A percentile compares a stretch with the other conserved stretches of the same genome.
phyloP scores from a whole-genome alignment of 2,329 filamentous ascomycete species.

The Diaporthe sp. region DNA sequence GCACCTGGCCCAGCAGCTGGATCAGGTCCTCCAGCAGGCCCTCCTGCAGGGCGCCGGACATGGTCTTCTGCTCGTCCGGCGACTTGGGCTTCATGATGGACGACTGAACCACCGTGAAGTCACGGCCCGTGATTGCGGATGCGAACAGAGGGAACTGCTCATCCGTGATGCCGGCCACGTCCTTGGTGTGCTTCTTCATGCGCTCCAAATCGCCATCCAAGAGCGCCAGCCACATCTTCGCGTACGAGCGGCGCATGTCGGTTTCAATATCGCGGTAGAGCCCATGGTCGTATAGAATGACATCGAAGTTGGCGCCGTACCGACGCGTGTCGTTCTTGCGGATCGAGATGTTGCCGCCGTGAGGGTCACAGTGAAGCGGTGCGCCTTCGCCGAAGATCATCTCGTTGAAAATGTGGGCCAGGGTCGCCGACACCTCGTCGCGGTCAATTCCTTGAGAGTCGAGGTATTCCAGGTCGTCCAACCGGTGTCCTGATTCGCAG shows the following conservation, averaged over 20 bases:
- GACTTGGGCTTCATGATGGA: slow-evolving; percentile 73
- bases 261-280: slow-evolving; percentile 93
- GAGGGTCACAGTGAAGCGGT: slow-evolving; percentile 95
- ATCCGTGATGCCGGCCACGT: slow-evolving; percentile 90
- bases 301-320: slow-evolving; percentile 84
- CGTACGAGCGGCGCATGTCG: slow-evolving; percentile 85
- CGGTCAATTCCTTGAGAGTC: slow-evolving; percentile 90
- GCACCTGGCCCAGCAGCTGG: slow-evolving; percentile 88
- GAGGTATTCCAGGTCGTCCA: slow-evolving; percentile 90
- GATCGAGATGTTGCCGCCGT: slow-evolving; percentile 96
- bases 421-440: slow-evolving; percentile 92
- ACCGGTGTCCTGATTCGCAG: slow-evolving; percentile 85
- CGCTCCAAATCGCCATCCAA: slow-evolving; percentile 87
- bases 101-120: slow-evolving; percentile 82
- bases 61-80: slow-evolving; percentile 85
- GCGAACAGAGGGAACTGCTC: slow-evolving; percentile 96
- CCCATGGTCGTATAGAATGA: slow-evolving; percentile 97
- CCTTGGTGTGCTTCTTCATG: slow-evolving; percentile 91
- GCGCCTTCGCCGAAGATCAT: slow-evolving; percentile 97
- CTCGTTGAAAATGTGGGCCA: slow-evolving; percentile 96
- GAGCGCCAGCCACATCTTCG: slow-evolving; percentile 97
- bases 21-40: slow-evolving; percentile 92
- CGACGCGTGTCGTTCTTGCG: slow-evolving; percentile 77
- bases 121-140: slow-evolving; percentile 93
- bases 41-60: slow-evolving; percentile 86